Conservation (phyloP, 352 stramenopile species). For the Saprolegnia parasitica region DNA sequence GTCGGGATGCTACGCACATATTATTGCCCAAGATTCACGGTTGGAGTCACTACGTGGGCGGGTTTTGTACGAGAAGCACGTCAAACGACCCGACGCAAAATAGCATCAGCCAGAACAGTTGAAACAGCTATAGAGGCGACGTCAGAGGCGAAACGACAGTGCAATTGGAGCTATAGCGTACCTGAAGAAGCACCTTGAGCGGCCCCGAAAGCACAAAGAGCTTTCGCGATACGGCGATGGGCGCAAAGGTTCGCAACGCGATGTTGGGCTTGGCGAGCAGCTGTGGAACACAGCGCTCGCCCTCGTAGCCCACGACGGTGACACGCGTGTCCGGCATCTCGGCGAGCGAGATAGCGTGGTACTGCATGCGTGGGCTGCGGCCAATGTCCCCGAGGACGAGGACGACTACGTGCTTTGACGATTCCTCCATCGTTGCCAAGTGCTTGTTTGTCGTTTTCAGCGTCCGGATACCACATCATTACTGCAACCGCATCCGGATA, state of each 20-base stretch:
- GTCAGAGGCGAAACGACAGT: background rate
- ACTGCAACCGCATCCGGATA: background rate
- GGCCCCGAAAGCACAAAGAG: constrained; percentile 76
- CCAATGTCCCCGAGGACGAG: constrained; percentile 95
- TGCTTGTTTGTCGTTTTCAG: background rate
- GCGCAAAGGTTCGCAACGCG: constrained; percentile 69
- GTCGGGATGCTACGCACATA: constrained; percentile 85
- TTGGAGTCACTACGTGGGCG: constrained; percentile 69
- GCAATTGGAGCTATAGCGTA: constrained; percentile 16
- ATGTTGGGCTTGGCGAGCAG: constrained; percentile 59
- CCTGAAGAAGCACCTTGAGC: constrained; percentile 77
- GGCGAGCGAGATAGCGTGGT: constrained; percentile 95
- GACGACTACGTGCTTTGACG: constrained; percentile 68
- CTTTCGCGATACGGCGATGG: constrained; percentile 46
- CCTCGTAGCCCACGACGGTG: constrained; percentile 92
- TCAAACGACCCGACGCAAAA: constrained; percentile 70
- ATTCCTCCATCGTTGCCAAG: background rate
- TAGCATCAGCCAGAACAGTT: constrained; percentile 79
- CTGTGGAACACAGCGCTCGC: constrained; percentile 83
- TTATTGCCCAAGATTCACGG: background rate
- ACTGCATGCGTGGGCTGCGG: constrained; percentile 98
- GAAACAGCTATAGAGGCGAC: constrained; percentile 45
- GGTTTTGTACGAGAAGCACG: constrained; percentile 98
- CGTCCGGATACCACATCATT: background rate
- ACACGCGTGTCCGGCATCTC: constrained; percentile 58